phyloP scores from a whole-genome alignment of 495 filamentous ascomycete genomes.

The Aspergillus indologenus region DNA sequence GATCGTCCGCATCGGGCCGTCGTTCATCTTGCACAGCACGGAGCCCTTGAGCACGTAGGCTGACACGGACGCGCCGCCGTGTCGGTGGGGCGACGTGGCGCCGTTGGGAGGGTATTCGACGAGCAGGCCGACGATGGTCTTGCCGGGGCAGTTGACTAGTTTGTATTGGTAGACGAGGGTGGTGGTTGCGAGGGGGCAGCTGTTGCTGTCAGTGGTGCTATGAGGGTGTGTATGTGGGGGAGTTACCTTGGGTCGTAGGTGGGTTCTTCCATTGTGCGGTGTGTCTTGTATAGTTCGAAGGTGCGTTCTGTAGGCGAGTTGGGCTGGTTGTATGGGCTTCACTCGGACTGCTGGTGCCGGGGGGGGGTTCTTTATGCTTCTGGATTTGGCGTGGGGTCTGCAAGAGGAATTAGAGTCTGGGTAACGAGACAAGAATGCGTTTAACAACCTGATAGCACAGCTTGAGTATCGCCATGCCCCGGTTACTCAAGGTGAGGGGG shows the following conservation, averaged over 20 bases:
- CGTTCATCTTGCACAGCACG: slow-evolving; percentile 41
- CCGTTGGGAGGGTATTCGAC: slow-evolving; percentile 35
- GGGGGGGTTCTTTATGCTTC: no score
- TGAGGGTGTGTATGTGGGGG: background rate
- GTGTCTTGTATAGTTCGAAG: no score
- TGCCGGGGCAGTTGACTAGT: slow-evolving; percentile 34
- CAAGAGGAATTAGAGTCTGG: no score
- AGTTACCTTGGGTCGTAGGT: background rate
- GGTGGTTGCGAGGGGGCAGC: slow-evolving; percentile 27
- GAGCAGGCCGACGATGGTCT: slow-evolving; percentile 29
- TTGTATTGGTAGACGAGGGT: slow-evolving; percentile 27
- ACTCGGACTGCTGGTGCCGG: no score
- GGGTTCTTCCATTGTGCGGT: background rate
- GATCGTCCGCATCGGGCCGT: slow-evolving; percentile 23
- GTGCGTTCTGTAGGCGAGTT: no score
- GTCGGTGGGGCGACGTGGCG: slow-evolving; percentile 40
- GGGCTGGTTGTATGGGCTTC: no score
- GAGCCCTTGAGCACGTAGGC: slow-evolving; percentile 29
- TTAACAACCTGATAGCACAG: no score
- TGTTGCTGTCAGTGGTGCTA: slow-evolving; percentile 3
- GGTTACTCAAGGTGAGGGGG: background rate
- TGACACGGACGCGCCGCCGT: slow-evolving; percentile 37
- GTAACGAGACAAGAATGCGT: no score
- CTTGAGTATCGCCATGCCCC: background rate
- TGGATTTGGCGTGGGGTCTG: no score